These are phyloP conservation scores for Colletotrichum agaves DNA, from an alignment of 2,329 filamentous ascomycete species.

Conservation along the genomic window DNA sequence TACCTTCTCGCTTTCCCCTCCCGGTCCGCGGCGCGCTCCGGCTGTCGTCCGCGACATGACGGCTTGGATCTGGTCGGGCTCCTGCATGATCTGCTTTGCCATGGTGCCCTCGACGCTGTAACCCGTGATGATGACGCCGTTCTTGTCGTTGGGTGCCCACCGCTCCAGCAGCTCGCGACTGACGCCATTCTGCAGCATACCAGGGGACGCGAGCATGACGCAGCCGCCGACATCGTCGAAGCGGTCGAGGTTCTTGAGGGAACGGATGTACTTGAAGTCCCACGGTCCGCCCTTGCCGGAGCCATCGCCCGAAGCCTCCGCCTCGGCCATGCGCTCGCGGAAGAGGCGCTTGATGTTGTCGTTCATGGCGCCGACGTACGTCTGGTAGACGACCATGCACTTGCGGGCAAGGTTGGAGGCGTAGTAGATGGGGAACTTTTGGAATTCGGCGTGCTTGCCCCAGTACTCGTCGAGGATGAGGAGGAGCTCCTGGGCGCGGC, in stretches of 20 bases:
- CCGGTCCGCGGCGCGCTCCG: conserved; percentile 70
- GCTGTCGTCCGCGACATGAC: conserved; percentile 83
- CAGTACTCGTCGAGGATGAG: conserved; percentile 98
- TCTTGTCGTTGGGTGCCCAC: conserved; percentile 96
- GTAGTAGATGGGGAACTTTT: conserved; percentile 96
- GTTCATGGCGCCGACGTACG: conserved; percentile 98
- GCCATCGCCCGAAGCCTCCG: conserved; percentile 80
- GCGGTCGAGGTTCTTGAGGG: conserved; percentile 89
- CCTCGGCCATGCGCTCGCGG: conserved; percentile 89
- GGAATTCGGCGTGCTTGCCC: conserved; percentile 87
- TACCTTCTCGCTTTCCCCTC: conserved; percentile 82
- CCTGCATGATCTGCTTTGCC: conserved; percentile 94
- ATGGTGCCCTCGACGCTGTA: conserved; percentile 99
- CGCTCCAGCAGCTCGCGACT: conserved; percentile 91
- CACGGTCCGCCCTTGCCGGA: conserved; percentile 86
- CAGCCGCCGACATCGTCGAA: conserved; percentile 97
- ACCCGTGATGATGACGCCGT: conserved; percentile 98
- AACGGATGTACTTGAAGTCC: conserved; percentile 96
- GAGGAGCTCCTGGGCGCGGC: conserved; percentile 91
- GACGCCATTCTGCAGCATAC: conserved; percentile 98
- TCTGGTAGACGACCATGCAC: conserved; percentile 99
- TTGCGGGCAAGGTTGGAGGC: conserved; percentile 94
- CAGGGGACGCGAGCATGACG: conserved; percentile 96
- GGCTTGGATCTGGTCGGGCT: conserved; percentile 93
- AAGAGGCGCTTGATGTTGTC: conserved; percentile 99